phyloP scores from a whole-genome alignment of 176 grass and related monocot genomes.

The Oryza coarctata region DNA sequence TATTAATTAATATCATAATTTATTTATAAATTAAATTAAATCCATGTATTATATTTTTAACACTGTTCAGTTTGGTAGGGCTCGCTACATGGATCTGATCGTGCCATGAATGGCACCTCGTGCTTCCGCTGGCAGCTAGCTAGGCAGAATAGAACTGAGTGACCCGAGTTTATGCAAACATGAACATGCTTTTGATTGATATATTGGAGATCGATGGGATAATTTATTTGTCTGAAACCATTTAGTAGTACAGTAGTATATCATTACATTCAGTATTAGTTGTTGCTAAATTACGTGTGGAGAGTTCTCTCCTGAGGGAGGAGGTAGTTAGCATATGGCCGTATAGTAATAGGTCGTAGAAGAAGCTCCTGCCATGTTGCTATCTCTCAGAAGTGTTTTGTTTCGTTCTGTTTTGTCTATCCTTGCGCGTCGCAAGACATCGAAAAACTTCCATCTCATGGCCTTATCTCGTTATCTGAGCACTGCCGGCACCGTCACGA shows the following conservation, averaged over 20 bases:
- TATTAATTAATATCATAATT: too few relatives aligned
- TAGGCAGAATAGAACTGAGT: not conserved
- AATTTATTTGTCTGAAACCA: not conserved
- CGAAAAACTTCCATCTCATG: not conserved
- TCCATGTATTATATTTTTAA: too few relatives aligned
- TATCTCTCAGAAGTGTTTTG: not conserved
- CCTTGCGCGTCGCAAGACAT: not conserved
- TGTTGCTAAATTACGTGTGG: not conserved
- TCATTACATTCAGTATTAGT: not conserved
- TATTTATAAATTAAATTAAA: too few relatives aligned
- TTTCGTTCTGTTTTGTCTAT: not conserved
- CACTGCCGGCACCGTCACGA: too few relatives aligned
- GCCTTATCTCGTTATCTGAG: slow-evolving; percentile 10
- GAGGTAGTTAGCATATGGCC: not conserved
- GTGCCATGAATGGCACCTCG: not conserved
- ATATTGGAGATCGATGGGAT: not conserved
- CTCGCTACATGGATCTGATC: not conserved
- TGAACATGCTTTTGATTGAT: not conserved
- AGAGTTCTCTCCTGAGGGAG: not conserved
- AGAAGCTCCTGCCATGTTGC: not conserved
- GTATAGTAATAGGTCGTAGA: not conserved
- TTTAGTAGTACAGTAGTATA: too few relatives aligned
- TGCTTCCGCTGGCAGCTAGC: not conserved
- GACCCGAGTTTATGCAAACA: not conserved
- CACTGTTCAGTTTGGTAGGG: not conserved